Evolutionary conservation across 2,329 filamentous ascomycete genomes (phyloP), one percentile per base, ranked within the genome.

Genomic region (Neofusicoccum ribis): DNA sequence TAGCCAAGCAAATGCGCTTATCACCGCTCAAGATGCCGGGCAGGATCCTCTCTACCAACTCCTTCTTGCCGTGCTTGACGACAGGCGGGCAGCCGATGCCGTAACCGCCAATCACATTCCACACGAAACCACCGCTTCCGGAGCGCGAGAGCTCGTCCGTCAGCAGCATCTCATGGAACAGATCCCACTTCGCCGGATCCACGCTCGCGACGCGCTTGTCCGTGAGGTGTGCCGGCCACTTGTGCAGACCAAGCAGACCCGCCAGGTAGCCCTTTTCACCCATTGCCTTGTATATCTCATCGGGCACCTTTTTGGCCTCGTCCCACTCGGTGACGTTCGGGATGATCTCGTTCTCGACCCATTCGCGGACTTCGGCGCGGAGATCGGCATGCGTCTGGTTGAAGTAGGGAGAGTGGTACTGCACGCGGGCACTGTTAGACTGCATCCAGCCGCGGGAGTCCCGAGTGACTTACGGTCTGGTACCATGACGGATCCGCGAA

Each of bases 361-460:
- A 99, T 82, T 93, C 86, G 74, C 95, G 91, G 67, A 97, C 85
- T 83, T 99, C 95, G 69, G 88, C 89, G 67, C 95, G 92, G 58
- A 99, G 89, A 60, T 92, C 93, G 65, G 88, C 93, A 79, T 99
- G 95, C 5, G 92, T 89, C 80, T 97, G 90, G 81, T 97, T 97
- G 85, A 90, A 96, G 85, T 97, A 98, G 34, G 94, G 92, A 1
- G 94, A 97, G 82, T 96, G 91, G 80, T 97, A 96, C 91, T 96
- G 69, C 43, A 11, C 58, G 47, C 37, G 5, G 11, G 5, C 6
- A 27, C 9, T 17, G 63, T 64, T 27, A 65, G 54, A 58, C 31
- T 15, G 14, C n/a, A 37, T 63, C 15, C 27, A 31, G 6, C 27
- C 5, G 1, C 15, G 37, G 37, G 11, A 39, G 6, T 15, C 2